These are phyloP conservation scores for Mallotus nudiflorus DNA, from an alignment of 345 rosid genomes.

Conservation along the genomic window DNA sequence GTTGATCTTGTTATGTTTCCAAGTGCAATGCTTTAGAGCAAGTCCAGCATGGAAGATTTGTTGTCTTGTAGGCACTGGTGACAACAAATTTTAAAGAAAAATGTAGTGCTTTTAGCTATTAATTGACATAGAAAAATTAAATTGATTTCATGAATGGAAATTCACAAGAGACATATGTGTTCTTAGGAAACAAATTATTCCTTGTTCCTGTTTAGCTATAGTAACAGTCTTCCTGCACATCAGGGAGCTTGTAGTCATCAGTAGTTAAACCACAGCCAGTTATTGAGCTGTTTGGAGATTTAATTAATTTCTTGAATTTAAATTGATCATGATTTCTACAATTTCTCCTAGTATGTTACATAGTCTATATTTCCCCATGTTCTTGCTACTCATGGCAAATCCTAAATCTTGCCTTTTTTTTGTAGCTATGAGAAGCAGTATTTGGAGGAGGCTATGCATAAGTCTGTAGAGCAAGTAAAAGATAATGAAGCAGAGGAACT, in stretches of 20 bases:
- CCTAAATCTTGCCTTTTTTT: conserved; percentile 10
- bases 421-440: conserved; percentile 50
- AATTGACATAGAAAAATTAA: no score
- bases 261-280: neutral
- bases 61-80: neutral
- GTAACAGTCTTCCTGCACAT: neutral
- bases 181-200: neutral
- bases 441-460: conserved; percentile 39
- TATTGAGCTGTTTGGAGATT: neutral
- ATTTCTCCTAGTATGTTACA: neutral
- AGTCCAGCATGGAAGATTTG: neutral
- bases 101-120: no score
- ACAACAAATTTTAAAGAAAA: neutral
- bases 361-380: neutral
- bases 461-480: conserved; percentile 33
- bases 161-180: no score
- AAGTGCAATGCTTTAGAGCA: neutral
- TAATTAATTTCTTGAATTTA: neutral
- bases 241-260: neutral
- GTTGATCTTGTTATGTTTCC: neutral
- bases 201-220: neutral
- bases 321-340: no score
- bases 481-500: conserved; percentile 27
- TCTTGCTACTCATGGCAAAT: neutral
- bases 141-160: no score